Evolutionary conservation across 805 yeast genomes (phyloP).

Genomic region (Candida suzukii): DNA sequence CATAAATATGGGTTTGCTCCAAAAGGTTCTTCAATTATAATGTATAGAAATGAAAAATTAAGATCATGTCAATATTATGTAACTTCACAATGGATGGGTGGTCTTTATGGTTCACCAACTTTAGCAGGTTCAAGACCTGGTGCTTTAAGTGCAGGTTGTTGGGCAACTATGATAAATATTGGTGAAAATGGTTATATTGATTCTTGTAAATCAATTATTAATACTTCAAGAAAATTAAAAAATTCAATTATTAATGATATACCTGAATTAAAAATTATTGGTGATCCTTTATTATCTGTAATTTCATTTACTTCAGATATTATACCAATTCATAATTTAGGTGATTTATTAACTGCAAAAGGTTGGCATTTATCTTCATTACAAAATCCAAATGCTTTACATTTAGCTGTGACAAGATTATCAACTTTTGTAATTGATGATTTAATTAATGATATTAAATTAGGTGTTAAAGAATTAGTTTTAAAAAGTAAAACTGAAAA

Average conservation of each 20-base stretch:
- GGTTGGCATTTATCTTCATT: conserved; percentile 91
- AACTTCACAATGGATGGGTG: conserved; percentile 85
- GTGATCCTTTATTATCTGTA: conserved; percentile 82
- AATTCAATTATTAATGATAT: conserved; percentile 35
- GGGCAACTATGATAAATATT: conserved; percentile 83
- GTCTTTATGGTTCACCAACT: conserved; percentile 93
- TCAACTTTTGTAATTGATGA: conserved; percentile 56
- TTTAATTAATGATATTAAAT: conserved; percentile 45
- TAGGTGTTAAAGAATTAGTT: conserved; percentile 33
- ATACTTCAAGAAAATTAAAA: conserved; percentile 55
- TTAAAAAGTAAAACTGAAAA: conserved; percentile 20
- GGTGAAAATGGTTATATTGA: conserved; percentile 80
- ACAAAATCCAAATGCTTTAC: conserved; percentile 88
- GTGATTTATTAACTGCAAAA: conserved; percentile 57
- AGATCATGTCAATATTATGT: conserved; percentile 82
- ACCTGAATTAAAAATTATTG: conserved; percentile 61
- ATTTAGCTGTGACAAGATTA: conserved; percentile 77
- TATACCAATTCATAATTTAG: conserved; percentile 68
- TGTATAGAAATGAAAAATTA: conserved; percentile 69
- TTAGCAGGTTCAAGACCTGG: conserved; percentile 97
- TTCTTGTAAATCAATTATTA: conserved; percentile 60
- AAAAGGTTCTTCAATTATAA: conserved; percentile 86
- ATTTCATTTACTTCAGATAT: conserved; percentile 60
- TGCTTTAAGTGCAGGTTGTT: conserved; percentile 94
- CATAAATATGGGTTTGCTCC: conserved; percentile 99